Percentiles rank a stretch among this genome's conserved stretches.
These are phyloP conservation scores for Saccharomycopsis hybrid DNA, from an alignment of 1,139 yeast species.

Conservation along the genomic window DNA sequence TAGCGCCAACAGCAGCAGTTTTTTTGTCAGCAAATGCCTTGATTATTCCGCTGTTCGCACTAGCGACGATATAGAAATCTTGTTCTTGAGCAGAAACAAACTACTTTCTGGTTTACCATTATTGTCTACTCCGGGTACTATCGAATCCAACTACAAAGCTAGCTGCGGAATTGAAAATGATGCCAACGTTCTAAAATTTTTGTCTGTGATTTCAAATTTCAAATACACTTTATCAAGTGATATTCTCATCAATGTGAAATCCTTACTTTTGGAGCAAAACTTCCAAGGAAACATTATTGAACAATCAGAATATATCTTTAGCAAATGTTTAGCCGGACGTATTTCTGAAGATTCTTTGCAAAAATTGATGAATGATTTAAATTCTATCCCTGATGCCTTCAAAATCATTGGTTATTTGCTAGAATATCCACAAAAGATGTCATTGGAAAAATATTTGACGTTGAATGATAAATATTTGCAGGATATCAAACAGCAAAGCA, in stretches of 20 bases:
- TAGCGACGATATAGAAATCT: slow-evolving; percentile 24
- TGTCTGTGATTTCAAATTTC: slow-evolving; percentile 25
- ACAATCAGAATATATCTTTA: slow-evolving; percentile 32
- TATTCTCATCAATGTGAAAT: slow-evolving; percentile 22
- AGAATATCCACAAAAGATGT: slow-evolving; percentile 8
- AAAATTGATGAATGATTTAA: slow-evolving; percentile 25
- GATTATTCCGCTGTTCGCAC: slow-evolving; percentile 28
- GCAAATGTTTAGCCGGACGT: slow-evolving; percentile 26
- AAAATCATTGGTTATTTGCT: slow-evolving; percentile 25
- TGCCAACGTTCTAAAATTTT: slow-evolving; percentile 23
- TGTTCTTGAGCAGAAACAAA: slow-evolving; percentile 24
- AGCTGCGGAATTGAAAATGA: slow-evolving; percentile 11
- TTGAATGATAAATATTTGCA: neutral
- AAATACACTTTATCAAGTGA: slow-evolving; percentile 25
- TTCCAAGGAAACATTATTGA: slow-evolving; percentile 24
- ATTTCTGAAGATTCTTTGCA: slow-evolving; percentile 25
- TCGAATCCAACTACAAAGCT: slow-evolving; percentile 5
- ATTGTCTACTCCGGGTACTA: slow-evolving; percentile 8
- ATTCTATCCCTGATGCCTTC: slow-evolving; percentile 25
- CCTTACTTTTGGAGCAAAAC: slow-evolving; percentile 21
- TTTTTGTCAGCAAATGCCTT: slow-evolving; percentile 25
- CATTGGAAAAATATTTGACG: neutral
- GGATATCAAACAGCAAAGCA: neutral
- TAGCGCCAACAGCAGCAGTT: slow-evolving; percentile 22
- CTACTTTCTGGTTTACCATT: slow-evolving; percentile 13